phyloP scores from a whole-genome alignment of 1,284 basidiomycete genomes.

The Gomphus sp. region DNA sequence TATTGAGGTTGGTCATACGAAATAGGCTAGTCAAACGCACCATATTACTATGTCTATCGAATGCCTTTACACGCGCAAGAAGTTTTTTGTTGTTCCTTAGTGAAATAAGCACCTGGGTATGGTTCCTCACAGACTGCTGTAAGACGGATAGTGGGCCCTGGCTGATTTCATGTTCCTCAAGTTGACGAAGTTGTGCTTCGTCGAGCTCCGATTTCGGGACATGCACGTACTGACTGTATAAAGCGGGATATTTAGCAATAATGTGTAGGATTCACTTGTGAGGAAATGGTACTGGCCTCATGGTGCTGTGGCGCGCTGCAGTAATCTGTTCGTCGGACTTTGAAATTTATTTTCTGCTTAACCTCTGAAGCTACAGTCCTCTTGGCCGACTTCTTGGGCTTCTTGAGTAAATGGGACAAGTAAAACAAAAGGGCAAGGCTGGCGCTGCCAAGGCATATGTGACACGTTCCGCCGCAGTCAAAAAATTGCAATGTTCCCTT shows the following conservation, averaged over 20 bases:
- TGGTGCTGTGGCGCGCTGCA: constrained; percentile 7
- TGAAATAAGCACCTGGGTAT: constrained; percentile 95
- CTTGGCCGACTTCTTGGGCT: not conserved
- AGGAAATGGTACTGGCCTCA: constrained; percentile 9
- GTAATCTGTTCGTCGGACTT: constrained; percentile 5
- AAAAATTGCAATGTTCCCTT: constrained; percentile 92
- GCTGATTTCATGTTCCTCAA: constrained; percentile 96
- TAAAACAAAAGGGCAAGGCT: constrained; percentile 85
- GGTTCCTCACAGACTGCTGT: constrained; percentile 96
- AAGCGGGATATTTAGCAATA: constrained; percentile 2
- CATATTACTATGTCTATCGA: constrained; percentile 99
- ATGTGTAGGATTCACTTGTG: not conserved
- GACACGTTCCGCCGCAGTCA: constrained; percentile 84
- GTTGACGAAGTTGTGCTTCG: constrained; percentile 89
- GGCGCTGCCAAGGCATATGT: constrained; percentile 94
- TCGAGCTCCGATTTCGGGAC: constrained; percentile 96
- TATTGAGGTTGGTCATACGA: not conserved
- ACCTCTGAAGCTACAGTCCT: not conserved
- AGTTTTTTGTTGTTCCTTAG: constrained; percentile 99
- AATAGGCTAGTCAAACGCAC: constrained; percentile 34
- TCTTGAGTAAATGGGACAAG: constrained; percentile 65
- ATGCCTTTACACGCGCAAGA: constrained; percentile 95
- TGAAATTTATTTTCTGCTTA: constrained; percentile 16
- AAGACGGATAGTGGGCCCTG: constrained; percentile 97
- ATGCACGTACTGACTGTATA: constrained; percentile 86